Evolutionary conservation across 23 red algal genomes (phyloP).

Genomic region (Agarophyton chilense): DNA sequence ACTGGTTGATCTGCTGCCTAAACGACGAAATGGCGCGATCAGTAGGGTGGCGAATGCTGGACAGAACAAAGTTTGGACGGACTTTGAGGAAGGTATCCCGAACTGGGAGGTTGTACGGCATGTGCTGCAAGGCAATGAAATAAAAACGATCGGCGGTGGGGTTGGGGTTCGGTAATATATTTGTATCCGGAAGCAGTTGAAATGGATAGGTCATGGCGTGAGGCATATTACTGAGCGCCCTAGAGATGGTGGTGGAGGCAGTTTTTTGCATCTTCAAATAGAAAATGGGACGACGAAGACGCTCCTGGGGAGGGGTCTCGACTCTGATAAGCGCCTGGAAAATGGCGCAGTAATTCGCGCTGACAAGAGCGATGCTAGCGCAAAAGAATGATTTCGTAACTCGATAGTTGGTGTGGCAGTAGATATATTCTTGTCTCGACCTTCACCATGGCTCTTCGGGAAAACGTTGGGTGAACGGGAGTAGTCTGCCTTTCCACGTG

Average conservation of each 20-base stretch:
- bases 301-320: neutral
- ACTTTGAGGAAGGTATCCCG: neutral
- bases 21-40: constrained; percentile 16
- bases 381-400: no score
- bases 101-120: neutral
- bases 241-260: no score
- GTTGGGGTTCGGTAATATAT: constrained; percentile 11
- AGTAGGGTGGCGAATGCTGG: constrained; percentile 9
- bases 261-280: no score
- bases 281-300: neutral
- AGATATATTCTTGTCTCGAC: neutral
- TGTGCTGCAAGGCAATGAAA: neutral
- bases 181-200: no score
- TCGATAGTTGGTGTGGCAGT: neutral
- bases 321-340: neutral
- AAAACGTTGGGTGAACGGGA: constrained; percentile 51
- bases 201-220: no score
- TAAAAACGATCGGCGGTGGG: neutral
- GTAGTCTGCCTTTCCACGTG: no score
- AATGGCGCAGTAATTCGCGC: neutral
- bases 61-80: neutral
- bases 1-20: neutral
- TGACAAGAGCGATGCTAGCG: no score
- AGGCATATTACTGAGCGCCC: no score
- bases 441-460: neutral